phyloP scores from a whole-genome alignment of 2,329 filamentous ascomycete species.

The Aspergillus ochraceus region DNA sequence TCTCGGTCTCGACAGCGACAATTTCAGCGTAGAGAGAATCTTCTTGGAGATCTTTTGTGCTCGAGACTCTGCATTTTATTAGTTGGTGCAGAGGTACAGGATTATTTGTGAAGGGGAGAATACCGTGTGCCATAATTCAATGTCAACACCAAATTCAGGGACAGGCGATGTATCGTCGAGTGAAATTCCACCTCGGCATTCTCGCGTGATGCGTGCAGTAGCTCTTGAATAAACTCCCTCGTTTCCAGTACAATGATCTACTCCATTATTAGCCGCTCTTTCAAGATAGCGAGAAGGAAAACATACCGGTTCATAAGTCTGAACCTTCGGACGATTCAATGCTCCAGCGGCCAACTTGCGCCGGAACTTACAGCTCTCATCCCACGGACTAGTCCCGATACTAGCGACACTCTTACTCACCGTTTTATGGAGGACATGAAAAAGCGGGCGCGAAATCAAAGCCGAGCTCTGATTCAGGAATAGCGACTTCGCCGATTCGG shows the following conservation, averaged over 20 bases:
- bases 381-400: conserved; percentile 1
- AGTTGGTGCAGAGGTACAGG: background rate
- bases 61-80: background rate
- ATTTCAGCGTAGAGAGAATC: conserved; percentile 3
- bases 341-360: conserved; percentile 1
- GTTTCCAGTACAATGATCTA: background rate
- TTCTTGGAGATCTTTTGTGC: background rate
- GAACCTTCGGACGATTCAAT: conserved; percentile 4
- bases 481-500: background rate
- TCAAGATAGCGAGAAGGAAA: background rate
- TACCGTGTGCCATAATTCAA: background rate
- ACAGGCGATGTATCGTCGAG: background rate
- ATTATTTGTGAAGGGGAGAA: background rate
- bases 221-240: background rate
- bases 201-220: background rate
- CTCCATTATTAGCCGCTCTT: background rate
- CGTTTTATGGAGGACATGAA: background rate
- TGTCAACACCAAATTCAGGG: background rate
- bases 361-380: conserved; percentile 4
- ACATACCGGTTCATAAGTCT: background rate
- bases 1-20: conserved; percentile 1
- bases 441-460: background rate
- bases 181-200: background rate
- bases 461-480: background rate
- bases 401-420: conserved; percentile 4